Evolutionary conservation across 2,329 filamentous ascomycete species (phyloP).

Genomic region (Botrytis galanthina): DNA sequence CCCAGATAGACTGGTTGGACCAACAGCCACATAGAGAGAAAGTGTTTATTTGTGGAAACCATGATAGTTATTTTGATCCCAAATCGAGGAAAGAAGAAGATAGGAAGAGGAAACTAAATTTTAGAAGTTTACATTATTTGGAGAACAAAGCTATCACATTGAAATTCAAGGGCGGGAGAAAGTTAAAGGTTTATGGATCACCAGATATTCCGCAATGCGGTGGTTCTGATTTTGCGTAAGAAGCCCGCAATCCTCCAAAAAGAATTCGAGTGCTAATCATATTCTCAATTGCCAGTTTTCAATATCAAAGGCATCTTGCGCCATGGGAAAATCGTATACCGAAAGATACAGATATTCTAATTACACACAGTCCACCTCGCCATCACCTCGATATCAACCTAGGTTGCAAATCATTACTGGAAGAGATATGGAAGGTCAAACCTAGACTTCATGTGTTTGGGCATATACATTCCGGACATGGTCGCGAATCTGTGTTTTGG

Average conservation of each 20-base stretch:
- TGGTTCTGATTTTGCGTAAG: slow-evolving; percentile 62
- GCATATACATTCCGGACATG: slow-evolving; percentile 63
- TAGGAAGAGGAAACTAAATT: slow-evolving; percentile 56
- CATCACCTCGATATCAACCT: slow-evolving; percentile 52
- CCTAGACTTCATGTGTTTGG: slow-evolving; percentile 64
- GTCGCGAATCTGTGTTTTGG: slow-evolving; percentile 59
- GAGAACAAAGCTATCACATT: slow-evolving; percentile 66
- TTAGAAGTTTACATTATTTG: slow-evolving; percentile 71
- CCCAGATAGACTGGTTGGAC: slow-evolving; percentile 79
- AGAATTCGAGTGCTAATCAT: not conserved
- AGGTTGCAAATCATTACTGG: slow-evolving; percentile 57
- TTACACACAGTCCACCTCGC: slow-evolving; percentile 65
- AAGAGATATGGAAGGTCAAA: slow-evolving; percentile 57
- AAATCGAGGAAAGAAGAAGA: slow-evolving; percentile 58
- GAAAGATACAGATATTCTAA: slow-evolving; percentile 57
- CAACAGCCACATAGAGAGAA: slow-evolving; percentile 74
- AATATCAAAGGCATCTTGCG: slow-evolving; percentile 56
- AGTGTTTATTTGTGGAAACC: slow-evolving; percentile 81
- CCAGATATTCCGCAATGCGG: slow-evolving; percentile 77
- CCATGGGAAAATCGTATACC: slow-evolving; percentile 62
- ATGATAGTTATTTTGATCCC: slow-evolving; percentile 81
- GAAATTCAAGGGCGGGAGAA: slow-evolving; percentile 57
- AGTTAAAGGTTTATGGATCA: slow-evolving; percentile 73
- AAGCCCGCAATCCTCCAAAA: not conserved
- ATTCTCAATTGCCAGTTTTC: slow-evolving; percentile 46